A percentile compares a stretch with the other conserved stretches of the same genome.
These are phyloP conservation scores for Plasmodium vivax DNA, from an alignment of 169 alveolate species.

Conservation along the genomic window DNA sequence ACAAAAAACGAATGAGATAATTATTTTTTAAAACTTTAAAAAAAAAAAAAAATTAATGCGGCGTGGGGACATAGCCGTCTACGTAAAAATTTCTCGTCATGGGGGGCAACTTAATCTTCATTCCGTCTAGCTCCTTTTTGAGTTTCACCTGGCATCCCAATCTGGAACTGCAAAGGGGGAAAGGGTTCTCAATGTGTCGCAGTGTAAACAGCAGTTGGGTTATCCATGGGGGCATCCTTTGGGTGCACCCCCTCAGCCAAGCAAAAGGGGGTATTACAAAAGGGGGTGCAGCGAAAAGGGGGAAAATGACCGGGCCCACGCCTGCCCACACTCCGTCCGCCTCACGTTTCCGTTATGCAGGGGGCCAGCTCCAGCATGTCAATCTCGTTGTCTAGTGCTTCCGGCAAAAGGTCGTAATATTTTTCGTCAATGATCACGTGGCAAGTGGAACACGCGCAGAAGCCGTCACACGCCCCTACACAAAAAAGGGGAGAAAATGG, in stretches of 20 bases:
- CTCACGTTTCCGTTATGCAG: slow-evolving; percentile 94
- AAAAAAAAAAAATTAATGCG: slow-evolving; percentile 86
- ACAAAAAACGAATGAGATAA: background rate
- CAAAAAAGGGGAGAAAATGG: background rate
- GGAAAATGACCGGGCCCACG: background rate
- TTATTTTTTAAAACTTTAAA: slow-evolving; percentile 22
- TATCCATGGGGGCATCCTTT: background rate
- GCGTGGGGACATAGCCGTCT: slow-evolving; percentile 95
- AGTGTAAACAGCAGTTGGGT: background rate
- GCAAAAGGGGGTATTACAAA: background rate
- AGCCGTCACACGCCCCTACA: slow-evolving; percentile 97
- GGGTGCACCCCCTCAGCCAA: background rate
- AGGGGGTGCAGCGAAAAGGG: background rate
- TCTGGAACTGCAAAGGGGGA: slow-evolving; percentile 86
- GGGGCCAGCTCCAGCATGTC: slow-evolving; percentile 97
- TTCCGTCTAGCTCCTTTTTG: slow-evolving; percentile 87
- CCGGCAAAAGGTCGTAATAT: slow-evolving; percentile 89
- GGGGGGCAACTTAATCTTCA: slow-evolving; percentile 90
- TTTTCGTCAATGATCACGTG: slow-evolving; percentile 94
- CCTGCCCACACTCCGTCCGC: background rate
- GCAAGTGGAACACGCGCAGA: slow-evolving; percentile 97
- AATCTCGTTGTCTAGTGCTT: slow-evolving; percentile 93
- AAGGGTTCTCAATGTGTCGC: background rate
- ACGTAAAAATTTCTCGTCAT: slow-evolving; percentile 95
- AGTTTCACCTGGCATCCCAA: slow-evolving; percentile 94